A percentile compares a stretch with the other conserved stretches of the same genome.
Conservation (phyloP, 2,329 filamentous ascomycete genomes). For the Teratosphaeria pseudoeucalypti region DNA sequence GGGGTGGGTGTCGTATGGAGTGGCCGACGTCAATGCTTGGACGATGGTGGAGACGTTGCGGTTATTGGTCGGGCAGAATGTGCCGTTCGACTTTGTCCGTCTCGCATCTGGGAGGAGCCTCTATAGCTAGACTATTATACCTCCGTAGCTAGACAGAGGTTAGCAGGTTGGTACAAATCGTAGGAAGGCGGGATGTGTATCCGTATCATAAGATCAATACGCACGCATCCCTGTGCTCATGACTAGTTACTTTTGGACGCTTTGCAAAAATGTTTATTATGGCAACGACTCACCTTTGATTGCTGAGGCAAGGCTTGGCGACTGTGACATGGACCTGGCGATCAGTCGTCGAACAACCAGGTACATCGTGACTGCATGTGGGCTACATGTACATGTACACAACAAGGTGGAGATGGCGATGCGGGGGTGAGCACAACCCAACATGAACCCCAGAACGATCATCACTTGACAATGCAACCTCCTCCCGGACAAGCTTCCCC, state of each 20-base stretch:
- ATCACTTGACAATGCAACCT: background rate
- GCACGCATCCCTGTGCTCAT: background rate
- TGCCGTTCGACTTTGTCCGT: constrained; percentile 70
- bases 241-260: too few species aligned
- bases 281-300: too few species aligned
- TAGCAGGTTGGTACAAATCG: background rate
- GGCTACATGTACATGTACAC: background rate
- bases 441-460: background rate
- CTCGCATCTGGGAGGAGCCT: constrained; percentile 53
- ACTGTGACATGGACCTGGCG: background rate
- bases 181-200: background rate
- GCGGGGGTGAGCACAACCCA: background rate
- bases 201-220: background rate
- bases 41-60: constrained; percentile 74
- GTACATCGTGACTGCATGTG: background rate
- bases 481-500: background rate
- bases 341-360: background rate
- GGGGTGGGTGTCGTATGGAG: constrained; percentile 70
- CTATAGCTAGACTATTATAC: constrained; percentile 26
- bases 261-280: too few species aligned
- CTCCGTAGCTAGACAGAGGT: constrained; percentile 32
- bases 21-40: constrained; percentile 71
- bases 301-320: too few species aligned
- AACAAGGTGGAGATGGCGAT: background rate
- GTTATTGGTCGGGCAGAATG: constrained; percentile 72